A percentile compares a stretch with the other conserved stretches of the same genome.
phyloP scores from a whole-genome alignment of 2,329 filamentous ascomycete species.

The Fusarium fujikuroi region DNA sequence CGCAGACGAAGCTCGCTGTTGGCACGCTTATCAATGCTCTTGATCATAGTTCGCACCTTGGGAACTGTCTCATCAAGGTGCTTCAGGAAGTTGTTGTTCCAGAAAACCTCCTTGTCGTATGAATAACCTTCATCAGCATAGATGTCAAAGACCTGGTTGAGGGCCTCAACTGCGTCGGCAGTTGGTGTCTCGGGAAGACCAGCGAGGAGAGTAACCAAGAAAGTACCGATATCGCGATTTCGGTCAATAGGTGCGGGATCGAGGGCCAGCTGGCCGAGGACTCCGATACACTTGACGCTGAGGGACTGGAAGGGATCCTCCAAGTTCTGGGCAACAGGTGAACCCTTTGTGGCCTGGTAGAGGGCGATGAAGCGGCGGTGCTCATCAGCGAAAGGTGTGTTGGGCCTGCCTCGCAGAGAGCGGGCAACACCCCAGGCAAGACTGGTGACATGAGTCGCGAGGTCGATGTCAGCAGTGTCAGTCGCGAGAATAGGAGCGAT shows the following conservation, averaged over 20 bases:
- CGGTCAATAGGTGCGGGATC: conserved; percentile 62
- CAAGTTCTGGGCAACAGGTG: conserved; percentile 40
- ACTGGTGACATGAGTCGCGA: conserved; percentile 72
- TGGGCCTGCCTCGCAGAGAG: conserved; percentile 59
- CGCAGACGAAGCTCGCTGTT: conserved; percentile 66
- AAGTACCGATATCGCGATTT: conserved; percentile 72
- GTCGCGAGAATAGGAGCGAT: conserved; percentile 67
- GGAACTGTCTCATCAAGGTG: conserved; percentile 66
- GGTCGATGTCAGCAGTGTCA: conserved; percentile 69
- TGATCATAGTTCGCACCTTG: conserved; percentile 66
- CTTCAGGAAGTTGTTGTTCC: conserved; percentile 68
- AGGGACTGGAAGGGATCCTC: conserved; percentile 70
- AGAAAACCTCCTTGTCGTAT: conserved; percentile 72
- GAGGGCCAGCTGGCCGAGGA: conserved; percentile 71
- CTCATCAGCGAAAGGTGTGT: conserved; percentile 63
- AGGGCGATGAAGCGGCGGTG: conserved; percentile 73
- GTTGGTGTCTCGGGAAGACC: conserved; percentile 62
- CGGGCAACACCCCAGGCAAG: conserved; percentile 74
- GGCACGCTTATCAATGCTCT: conserved; percentile 69
- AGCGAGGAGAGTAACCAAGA: conserved; percentile 67
- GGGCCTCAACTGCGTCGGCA: conserved; percentile 70
- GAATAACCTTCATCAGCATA: conserved; percentile 70
- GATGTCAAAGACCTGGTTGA: conserved; percentile 75
- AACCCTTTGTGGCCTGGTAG: conserved; percentile 66
- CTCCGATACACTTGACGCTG: conserved; percentile 73